phyloP scores from a whole-genome alignment of 1,284 basidiomycete genomes.

The Gyrodon tennesseensis region DNA sequence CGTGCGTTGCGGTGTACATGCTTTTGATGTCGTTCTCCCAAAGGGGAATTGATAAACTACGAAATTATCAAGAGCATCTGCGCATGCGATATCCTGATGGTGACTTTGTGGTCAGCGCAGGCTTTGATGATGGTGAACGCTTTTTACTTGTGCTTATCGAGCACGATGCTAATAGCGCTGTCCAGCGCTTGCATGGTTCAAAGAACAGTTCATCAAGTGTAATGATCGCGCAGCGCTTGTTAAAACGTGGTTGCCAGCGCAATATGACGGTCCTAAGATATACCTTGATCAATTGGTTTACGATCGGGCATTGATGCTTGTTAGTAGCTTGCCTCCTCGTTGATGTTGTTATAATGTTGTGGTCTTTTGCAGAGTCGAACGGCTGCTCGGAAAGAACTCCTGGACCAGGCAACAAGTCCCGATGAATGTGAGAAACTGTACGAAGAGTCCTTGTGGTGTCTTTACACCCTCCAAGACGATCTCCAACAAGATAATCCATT shows the following conservation, averaged over 20 bases:
- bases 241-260: conserved; percentile 77
- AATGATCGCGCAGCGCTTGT: conserved; percentile 72
- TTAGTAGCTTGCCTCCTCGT: conserved; percentile 44
- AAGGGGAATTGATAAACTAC: conserved; percentile 79
- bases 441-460: conserved; percentile 91
- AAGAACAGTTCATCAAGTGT: conserved; percentile 74
- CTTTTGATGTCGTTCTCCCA: conserved; percentile 92
- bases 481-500: conserved; percentile 82
- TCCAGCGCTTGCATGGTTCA: conserved; percentile 72
- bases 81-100: conserved; percentile 75
- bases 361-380: conserved; percentile 73
- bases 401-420: conserved; percentile 70
- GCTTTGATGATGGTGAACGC: conserved; percentile 69
- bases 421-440: conserved; percentile 93
- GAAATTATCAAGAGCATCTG: conserved; percentile 70
- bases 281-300: conserved; percentile 82
- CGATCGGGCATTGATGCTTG: conserved; percentile 70
- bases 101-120: conserved; percentile 66
- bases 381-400: conserved; percentile 88
- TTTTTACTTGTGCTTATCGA: conserved; percentile 30
- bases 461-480: conserved; percentile 90
- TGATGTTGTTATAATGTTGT: neutral
- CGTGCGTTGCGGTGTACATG: conserved; percentile 88
- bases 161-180: conserved; percentile 7
- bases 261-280: conserved; percentile 68